Base-by-base conservation (phyloP, 2,329 filamentous ascomycete genomes). In the Ophiostoma sp. region DNA sequence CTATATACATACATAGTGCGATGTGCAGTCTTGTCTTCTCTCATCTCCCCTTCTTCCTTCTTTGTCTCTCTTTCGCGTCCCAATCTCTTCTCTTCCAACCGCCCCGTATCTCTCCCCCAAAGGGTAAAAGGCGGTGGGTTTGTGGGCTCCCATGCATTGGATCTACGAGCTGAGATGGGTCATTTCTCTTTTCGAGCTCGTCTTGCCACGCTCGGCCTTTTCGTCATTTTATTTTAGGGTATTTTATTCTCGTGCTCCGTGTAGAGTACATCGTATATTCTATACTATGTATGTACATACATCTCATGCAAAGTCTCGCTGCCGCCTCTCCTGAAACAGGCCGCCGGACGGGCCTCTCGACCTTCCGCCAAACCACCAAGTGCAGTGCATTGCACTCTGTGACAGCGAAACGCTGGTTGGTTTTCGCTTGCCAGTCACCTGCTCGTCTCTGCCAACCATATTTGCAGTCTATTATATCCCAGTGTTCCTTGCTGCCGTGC, bases 101-200 rank as follows among this genome's bases (percentile, higher is more conserved):
- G 52, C 23, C n/a, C 7, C 13, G 17, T 52, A 33, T 17, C 15
- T 57, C 27, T 23, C 41, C 27, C 41, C 62, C 31, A 57, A 57
- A 57, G 23, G 52, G 36, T 57, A 41, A 60, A 17, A 67, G 13
- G 17, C n/a, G 11, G 62, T 44, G 41, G 23, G 64, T 33, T 57
- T 33, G 33, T 57, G 66, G 27, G 5, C 33, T 31, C n/a, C n/a
- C 31, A 44, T n/a, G 41, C 31, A 60, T 68, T 17, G 35, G 67
- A 72, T 62, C 71, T 70, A 57, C 71, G 70, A 44, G 67, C 60
- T 68, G 60, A 70, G 69, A 70, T 72, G 68, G 36, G 68, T 4
- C 17, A 54, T 64, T 33, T 35, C 39, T 41, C 39, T 13, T 41
- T 41, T 41, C 39, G 39, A 41, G 13, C 39, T 13, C 15, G 39